phyloP scores from a whole-genome alignment of 208 protist genomes.

The Plasmodiophora brassicae region DNA sequence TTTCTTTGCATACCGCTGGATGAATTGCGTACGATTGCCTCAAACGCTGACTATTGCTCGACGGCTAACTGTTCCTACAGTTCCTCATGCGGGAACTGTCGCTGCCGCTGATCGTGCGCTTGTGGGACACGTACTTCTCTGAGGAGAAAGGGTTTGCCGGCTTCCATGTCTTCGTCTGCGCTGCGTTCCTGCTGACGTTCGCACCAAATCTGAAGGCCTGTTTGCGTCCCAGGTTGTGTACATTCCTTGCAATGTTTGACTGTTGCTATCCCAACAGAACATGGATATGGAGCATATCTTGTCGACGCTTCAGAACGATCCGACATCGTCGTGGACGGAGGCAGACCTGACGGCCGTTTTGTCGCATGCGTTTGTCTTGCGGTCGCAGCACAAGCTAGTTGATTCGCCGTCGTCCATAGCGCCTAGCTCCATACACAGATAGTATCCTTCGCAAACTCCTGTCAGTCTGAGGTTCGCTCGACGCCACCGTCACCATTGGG shows the following conservation, averaged over 20 bases:
- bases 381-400: slow-evolving; percentile 5
- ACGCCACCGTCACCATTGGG: too few species aligned
- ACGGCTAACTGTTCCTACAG: background rate
- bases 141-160: slow-evolving; percentile 63
- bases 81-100: slow-evolving; percentile 74
- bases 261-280: too few species aligned
- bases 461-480: too few species aligned
- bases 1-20: slow-evolving; percentile 61
- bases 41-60: background rate
- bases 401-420: too few species aligned
- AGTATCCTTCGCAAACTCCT: too few species aligned
- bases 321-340: slow-evolving; percentile 62
- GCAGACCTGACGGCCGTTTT: slow-evolving; percentile 62
- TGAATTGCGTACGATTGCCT: slow-evolving; percentile 73
- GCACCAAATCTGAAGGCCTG: slow-evolving; percentile 56
- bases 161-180: slow-evolving; percentile 79
- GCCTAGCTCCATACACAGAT: too few species aligned
- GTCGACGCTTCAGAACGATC: slow-evolving; percentile 66
- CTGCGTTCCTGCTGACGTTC: slow-evolving; percentile 63
- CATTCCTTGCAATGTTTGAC: background rate
- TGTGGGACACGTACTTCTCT: slow-evolving; percentile 79
- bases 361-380: slow-evolving; percentile 35
- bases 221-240: background rate
- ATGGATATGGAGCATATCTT: slow-evolving; percentile 65
- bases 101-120: slow-evolving; percentile 65